Base-by-base conservation (phyloP, 257 asterid species). In the Gentiana dahurica region DNA sequence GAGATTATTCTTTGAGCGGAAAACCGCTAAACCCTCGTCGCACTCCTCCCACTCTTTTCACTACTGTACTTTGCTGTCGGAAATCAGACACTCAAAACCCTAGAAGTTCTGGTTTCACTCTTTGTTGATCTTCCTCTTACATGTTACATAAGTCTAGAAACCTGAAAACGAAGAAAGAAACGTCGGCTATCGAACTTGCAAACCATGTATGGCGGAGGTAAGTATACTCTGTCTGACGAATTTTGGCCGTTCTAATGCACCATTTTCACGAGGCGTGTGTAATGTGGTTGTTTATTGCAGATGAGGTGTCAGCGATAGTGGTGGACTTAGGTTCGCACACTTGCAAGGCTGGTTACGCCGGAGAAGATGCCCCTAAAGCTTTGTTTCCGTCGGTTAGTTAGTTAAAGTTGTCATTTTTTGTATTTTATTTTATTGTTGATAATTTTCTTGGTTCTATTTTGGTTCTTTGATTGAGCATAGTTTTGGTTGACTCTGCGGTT, bases 281-380 rank as follows among this genome's bases (percentile, higher is more conserved):
- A 12, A 46, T 36, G 12, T 38, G 0, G 33, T 62, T 48, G 35
- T 68, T 53, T 71, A 49, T 10, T 66, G 47, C 73, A 92, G 99
- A 92, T 71, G 99, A 92, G 71, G 99, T 92, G 13, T 92, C 95
- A 8, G 98, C 98, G 2, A 77, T 92, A 57, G 97, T 92, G 54
- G 77, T 88, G 11, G 99, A 92, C 81, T 69, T 92, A 63, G 99
- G 99, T 61, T 79, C 93, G n/a, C 93, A 85, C 59, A 85, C 99
- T 66, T 92, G 98, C 81, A 92, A 92, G 77, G 95, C 97, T 70
- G 99, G 99, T 59, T 92, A 88, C 60, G 97, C 99, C 32, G 99
- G 99, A 37, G 99, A 92, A 88, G 99, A 92, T 83, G 95, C 97
- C 59, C 99, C 99, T 2, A 88, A 92, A 75, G 98, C 99, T 47